Conservation (phyloP, 2,329 filamentous ascomycete species). For the Aspergillus arachidicola region DNA sequence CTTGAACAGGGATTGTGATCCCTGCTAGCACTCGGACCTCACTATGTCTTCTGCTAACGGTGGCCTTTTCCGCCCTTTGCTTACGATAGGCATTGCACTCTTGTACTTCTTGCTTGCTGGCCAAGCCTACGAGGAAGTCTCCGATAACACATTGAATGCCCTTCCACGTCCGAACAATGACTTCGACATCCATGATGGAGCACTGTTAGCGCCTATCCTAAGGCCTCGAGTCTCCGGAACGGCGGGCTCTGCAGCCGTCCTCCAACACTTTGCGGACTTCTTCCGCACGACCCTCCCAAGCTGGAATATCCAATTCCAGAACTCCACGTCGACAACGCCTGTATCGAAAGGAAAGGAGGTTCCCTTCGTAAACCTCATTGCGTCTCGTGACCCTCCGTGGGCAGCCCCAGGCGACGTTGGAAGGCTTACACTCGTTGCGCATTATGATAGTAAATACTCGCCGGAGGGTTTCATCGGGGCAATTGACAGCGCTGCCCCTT, state of each 20-base stretch:
- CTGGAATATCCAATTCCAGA: conserved; percentile 84
- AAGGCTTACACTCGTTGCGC: conserved; percentile 82
- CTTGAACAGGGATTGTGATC: not conserved
- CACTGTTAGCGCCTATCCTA: conserved; percentile 82
- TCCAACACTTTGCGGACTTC: conserved; percentile 82
- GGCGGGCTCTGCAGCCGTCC: conserved; percentile 69
- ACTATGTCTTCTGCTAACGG: conserved; percentile 30
- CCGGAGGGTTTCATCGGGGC: conserved; percentile 90
- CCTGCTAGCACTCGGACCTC: conserved; percentile 1
- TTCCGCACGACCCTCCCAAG: conserved; percentile 72
- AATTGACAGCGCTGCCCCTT: conserved; percentile 90
- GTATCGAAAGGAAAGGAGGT: conserved; percentile 69
- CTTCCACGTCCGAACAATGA: conserved; percentile 73
- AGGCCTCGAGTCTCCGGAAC: conserved; percentile 88
- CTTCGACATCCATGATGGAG: conserved; percentile 76
- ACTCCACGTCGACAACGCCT: conserved; percentile 84
- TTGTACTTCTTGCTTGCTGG: conserved; percentile 27
- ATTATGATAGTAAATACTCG: conserved; percentile 83
- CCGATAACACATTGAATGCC: conserved; percentile 70
- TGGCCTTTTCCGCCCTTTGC: conserved; percentile 31
- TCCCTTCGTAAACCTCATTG: conserved; percentile 84
- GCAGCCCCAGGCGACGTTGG: conserved; percentile 72
- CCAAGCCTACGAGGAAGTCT: conserved; percentile 63
- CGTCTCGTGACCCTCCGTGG: conserved; percentile 87
- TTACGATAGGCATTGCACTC: conserved; percentile 29